phyloP scores from a whole-genome alignment of 139 green algal species.

The Ostreobium quekettii region DNA sequence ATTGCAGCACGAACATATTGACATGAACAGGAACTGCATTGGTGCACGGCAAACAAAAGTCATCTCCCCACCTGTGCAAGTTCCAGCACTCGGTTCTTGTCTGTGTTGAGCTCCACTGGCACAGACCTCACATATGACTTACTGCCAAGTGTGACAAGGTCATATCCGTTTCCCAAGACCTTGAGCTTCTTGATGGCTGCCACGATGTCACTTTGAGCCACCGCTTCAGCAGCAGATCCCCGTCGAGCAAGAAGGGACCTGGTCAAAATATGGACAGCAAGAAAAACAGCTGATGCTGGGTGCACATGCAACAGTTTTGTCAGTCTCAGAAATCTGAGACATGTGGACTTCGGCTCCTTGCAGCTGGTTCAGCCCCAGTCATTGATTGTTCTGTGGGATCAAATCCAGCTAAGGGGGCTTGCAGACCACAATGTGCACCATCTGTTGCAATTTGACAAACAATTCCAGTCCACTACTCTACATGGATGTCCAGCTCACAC shows the following conservation, averaged over 20 bases:
- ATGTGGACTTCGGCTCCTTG: too few relatives aligned
- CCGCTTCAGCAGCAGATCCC: constrained; percentile 34
- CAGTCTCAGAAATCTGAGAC: too few relatives aligned
- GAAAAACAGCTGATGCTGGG: background rate
- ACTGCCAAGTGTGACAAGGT: constrained; percentile 50
- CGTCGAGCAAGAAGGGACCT: constrained; percentile 34
- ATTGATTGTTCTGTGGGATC: too few relatives aligned
- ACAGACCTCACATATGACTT: constrained; percentile 56
- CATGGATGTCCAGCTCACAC: too few relatives aligned
- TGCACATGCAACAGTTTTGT: too few relatives aligned
- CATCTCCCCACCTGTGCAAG: constrained; percentile 38
- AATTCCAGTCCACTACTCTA: too few relatives aligned
- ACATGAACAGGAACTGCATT: background rate
- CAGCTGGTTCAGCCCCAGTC: too few relatives aligned
- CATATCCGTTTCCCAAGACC: constrained; percentile 63
- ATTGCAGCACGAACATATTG: background rate
- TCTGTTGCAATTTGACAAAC: too few relatives aligned
- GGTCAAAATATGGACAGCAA: background rate
- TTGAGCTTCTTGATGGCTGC: constrained; percentile 69
- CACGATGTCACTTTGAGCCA: constrained; percentile 48
- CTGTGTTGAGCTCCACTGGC: constrained; percentile 74
- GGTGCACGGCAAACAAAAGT: background rate
- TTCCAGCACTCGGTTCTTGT: constrained; percentile 65
- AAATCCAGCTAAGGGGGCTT: too few relatives aligned
- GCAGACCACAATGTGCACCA: too few relatives aligned